Conservation (phyloP, 371 early-diverging fungal genomes). For the Rhizopus arrhizus region DNA sequence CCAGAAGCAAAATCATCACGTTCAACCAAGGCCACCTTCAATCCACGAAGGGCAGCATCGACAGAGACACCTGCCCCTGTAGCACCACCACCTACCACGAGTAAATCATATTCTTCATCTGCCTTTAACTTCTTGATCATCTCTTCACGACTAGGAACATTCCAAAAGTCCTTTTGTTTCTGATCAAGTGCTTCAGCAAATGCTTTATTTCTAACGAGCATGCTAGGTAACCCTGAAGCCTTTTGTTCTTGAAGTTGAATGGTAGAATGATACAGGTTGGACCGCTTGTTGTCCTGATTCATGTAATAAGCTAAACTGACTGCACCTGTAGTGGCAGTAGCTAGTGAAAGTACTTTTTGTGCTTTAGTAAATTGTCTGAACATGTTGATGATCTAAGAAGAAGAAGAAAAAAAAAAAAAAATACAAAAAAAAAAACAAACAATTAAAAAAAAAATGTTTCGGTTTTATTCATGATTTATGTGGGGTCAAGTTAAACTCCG, state of each 20-base stretch:
- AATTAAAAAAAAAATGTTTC: slow-evolving; percentile 3
- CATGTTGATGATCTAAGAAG: slow-evolving; percentile 26
- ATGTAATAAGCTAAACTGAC: slow-evolving; percentile 42
- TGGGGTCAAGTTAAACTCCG: too few relatives aligned
- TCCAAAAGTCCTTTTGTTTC: slow-evolving; percentile 62
- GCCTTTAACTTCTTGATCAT: slow-evolving; percentile 71
- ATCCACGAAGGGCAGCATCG: slow-evolving; percentile 97
- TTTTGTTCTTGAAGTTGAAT: slow-evolving; percentile 20
- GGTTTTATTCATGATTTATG: too few relatives aligned
- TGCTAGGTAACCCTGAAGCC: slow-evolving; percentile 14
- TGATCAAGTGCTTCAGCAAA: slow-evolving; percentile 41
- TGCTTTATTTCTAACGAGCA: slow-evolving; percentile 38
- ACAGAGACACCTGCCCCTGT: slow-evolving; percentile 97
- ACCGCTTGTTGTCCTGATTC: slow-evolving; percentile 14
- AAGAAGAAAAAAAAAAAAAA: slow-evolving; percentile 5
- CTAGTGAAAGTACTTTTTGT: slow-evolving; percentile 36
- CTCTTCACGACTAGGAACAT: slow-evolving; percentile 71
- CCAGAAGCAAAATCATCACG: slow-evolving; percentile 96
- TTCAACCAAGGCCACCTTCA: slow-evolving; percentile 97
- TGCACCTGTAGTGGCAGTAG: slow-evolving; percentile 33
- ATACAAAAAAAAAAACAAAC: slow-evolving; percentile 6
- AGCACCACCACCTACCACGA: slow-evolving; percentile 98
- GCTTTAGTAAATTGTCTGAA: slow-evolving; percentile 50
- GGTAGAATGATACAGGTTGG: slow-evolving; percentile 16
- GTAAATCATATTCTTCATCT: slow-evolving; percentile 81